Percentiles rank a stretch among this genome's conserved stretches.
phyloP scores from a whole-genome alignment of 345 rosid genomes.

The Raphanus raphanistrum region DNA sequence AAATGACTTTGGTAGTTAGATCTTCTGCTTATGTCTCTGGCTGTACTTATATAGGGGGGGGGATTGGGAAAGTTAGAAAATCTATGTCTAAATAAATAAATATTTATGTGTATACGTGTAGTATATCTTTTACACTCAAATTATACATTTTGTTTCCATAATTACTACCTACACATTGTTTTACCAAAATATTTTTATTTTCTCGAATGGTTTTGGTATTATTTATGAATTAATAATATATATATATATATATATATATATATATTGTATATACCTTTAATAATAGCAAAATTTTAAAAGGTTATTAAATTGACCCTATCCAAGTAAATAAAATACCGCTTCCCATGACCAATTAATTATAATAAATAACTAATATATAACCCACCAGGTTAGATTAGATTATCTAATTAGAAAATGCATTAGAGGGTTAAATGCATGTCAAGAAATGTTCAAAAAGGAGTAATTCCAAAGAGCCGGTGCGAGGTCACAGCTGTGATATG shows the following conservation, averaged over 20 bases:
- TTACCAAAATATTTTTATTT: background rate
- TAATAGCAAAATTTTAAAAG: background rate
- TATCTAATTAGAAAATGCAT: background rate
- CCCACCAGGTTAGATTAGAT: background rate
- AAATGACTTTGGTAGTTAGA: constrained; percentile 1
- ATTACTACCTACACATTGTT: background rate
- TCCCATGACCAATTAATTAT: constrained; percentile 3
- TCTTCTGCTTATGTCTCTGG: constrained; percentile 6
- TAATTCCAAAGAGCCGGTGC: constrained; percentile 25
- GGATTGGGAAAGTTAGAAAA: constrained; percentile 22
- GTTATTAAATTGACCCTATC: constrained; percentile 7
- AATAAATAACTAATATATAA: background rate
- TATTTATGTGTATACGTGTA: background rate
- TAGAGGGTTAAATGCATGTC: constrained; percentile 13
- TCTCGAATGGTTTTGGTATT: background rate
- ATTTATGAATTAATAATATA: background rate
- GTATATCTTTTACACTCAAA: background rate
- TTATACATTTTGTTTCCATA: background rate
- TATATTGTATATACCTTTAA: background rate
- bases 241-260: background rate
- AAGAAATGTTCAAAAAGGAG: constrained; percentile 18
- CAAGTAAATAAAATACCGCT: background rate
- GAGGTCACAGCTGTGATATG: constrained; percentile 35
- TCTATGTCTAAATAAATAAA: constrained; percentile 1
- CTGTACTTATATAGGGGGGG: constrained; percentile 27